Base-by-base conservation (phyloP, 495 filamentous ascomycete genomes). In the Penicillium silybi region DNA sequence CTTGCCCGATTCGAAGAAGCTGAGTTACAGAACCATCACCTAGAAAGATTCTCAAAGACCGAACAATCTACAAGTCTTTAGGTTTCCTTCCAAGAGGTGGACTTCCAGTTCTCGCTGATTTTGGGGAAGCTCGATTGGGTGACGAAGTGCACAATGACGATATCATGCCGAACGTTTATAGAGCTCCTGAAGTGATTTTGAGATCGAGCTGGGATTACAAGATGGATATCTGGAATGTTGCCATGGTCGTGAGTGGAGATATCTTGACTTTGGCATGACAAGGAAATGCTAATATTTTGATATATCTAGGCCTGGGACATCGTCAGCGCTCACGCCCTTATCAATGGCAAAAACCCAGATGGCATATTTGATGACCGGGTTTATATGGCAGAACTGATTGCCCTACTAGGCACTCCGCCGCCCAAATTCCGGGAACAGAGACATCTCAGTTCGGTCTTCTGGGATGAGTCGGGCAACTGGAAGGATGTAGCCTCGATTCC, bases 161-260 rank as follows among this genome's bases (percentile, higher is more conserved):
- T 42, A 59, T 63, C 39, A 66, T 63, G 60, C 69, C 69, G 22
- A 56, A 62, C 39, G 40, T 69, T n/a, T 76, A 76, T 52, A 57
- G 68, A 25, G 67, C 69, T 23, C 73, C 72, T 10, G 71, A 77
- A 58, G 56, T 75, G 4, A 68, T 73, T 38, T 41, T 75, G 46
- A 49, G 56, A 25, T 70, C 69, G 53, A 56, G 35, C 22, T 76
- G 73, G 73, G 54, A 65, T 52, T 63, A 48, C 27, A 69, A 67
- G 45, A 57, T 75, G 40, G 70, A 76, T 48, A 70, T 76, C 38
- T 76, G 72, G 72, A 63, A 58, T 51, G 46, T 70, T n/a, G 76
- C 71, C 2, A 68, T 74, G 52, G 61, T 78, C 69, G 71, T 79
- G 62, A 50, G 66, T 46, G 27, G 29, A 44, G 15, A 35, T 17